Evolutionary conservation across 176 grass and related monocot species (phyloP).

Genomic region (Aegilops bicornis): DNA sequence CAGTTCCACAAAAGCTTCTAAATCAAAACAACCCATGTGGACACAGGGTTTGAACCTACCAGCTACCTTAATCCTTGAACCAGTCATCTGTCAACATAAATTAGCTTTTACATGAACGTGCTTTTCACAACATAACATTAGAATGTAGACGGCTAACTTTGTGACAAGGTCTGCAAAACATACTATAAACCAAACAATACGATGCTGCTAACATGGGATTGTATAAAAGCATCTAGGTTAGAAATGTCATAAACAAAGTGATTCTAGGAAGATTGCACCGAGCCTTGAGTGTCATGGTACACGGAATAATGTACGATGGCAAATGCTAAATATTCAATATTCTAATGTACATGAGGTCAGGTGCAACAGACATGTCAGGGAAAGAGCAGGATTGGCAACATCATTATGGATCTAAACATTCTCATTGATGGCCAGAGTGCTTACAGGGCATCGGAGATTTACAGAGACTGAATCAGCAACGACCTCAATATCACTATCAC

Average conservation of each 20-base stretch:
- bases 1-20: constrained; percentile 92
- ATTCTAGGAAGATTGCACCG: background rate
- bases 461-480: constrained; percentile 78
- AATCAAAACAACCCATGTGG: constrained; percentile 95
- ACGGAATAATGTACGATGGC: constrained; percentile 12
- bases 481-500: constrained; percentile 92
- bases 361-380: background rate
- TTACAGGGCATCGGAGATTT: constrained; percentile 93
- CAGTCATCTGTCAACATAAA: constrained; percentile 70
- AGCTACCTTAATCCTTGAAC: constrained; percentile 76
- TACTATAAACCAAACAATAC: background rate
- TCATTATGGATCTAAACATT: constrained; percentile 26
- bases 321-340: constrained; percentile 16
- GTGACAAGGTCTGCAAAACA: background rate
- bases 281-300: background rate
- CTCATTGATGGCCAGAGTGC: constrained; percentile 23
- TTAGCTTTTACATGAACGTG: constrained; percentile 7
- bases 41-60: constrained; percentile 89
- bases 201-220: background rate
- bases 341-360: background rate
- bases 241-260: background rate
- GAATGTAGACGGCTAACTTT: constrained; percentile 1
- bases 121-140: constrained; percentile 1
- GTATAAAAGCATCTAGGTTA: background rate
- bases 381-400: constrained; percentile 9